Evolutionary conservation across 768 basidiomycete genomes (phyloP), one percentile per base, ranked within the genome.

Genomic region (Rhodotorula kratochvilovae): DNA sequence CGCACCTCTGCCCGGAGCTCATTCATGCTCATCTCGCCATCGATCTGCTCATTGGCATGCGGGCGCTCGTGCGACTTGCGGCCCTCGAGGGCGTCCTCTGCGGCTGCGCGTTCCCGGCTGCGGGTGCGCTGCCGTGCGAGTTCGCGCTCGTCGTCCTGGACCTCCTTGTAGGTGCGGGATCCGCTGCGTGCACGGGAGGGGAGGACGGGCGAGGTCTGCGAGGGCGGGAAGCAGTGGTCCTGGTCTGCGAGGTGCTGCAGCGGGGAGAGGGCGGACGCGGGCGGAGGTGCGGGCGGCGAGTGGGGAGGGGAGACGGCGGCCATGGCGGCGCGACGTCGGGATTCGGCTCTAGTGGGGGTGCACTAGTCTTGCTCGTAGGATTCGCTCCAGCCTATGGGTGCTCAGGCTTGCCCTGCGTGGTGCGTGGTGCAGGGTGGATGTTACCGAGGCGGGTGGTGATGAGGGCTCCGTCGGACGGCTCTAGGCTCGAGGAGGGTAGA

Each of bases 1-100:
- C 68, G 54, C 45, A 67, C 71, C 66, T 73, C 72, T 27, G 48
- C 56, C 31, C 57, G 29, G 29, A 73, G 46, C 64, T 73, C 72
- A 19, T 35, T 51, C 36, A 54, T 58, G 61, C 64, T 73, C 45
- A 66, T 54, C 16, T 33, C 60, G 25, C 39, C 63, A 1, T 42
- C 58, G 15, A 19, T 21, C 25, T 39, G 36, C 8, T 35, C 55
- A 17, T 39, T 17, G 7, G 23, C 27, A 5, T 43, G 12, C 12
- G 48, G 23, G 19, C 4, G n/a, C n/a, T 16, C 60, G 51, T 3
- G 16, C 33, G 16, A n/a, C 31, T 11, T 58, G 42, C 56, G 33
- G 17, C 64, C 64, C 35, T 58, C 64, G 55, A 65, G 64, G 15
- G 56, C 54, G 13, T 46, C 45, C 6, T 23, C 55, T 8, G 63